Conservation (phyloP, 2,329 filamentous ascomycete genomes). For the Lachnellula hyalina region DNA sequence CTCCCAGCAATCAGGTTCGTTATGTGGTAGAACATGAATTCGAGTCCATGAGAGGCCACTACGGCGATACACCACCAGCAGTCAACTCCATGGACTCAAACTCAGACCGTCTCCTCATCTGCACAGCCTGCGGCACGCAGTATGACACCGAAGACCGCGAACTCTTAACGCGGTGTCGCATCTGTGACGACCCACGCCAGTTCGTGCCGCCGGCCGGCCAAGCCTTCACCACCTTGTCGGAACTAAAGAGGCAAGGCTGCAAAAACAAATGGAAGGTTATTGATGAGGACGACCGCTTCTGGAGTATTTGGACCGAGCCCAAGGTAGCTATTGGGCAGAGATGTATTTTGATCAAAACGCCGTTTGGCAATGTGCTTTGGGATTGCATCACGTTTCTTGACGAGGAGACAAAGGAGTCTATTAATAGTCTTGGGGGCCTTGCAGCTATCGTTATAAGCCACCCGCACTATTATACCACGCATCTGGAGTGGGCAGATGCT, state of each 20-base stretch:
- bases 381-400: slow-evolving; percentile 70
- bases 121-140: slow-evolving; percentile 66
- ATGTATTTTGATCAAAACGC: slow-evolving; percentile 61
- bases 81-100: slow-evolving; percentile 10
- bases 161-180: slow-evolving; percentile 53
- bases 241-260: slow-evolving; percentile 38
- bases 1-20: neutral
- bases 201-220: slow-evolving; percentile 62
- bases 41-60: slow-evolving; percentile 18
- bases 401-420: slow-evolving; percentile 50
- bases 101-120: slow-evolving; percentile 46
- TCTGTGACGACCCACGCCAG: slow-evolving; percentile 71
- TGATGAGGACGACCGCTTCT: slow-evolving; percentile 40
- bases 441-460: slow-evolving; percentile 70
- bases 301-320: slow-evolving; percentile 45
- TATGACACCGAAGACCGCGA: slow-evolving; percentile 48
- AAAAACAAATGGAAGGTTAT: slow-evolving; percentile 49
- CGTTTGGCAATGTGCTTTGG: slow-evolving; percentile 70
- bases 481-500: slow-evolving; percentile 64
- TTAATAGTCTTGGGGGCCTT: slow-evolving; percentile 59
- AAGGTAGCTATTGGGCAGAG: slow-evolving; percentile 72
- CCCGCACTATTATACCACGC: slow-evolving; percentile 77
- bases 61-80: slow-evolving; percentile 11
- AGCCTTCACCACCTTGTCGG: slow-evolving; percentile 56
- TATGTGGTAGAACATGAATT: slow-evolving; percentile 8